Percentiles rank a stretch among this genome's conserved stretches.
Evolutionary conservation across 2,329 filamentous ascomycete genomes (phyloP).

Genomic region (Sarocladiaceae sp.): DNA sequence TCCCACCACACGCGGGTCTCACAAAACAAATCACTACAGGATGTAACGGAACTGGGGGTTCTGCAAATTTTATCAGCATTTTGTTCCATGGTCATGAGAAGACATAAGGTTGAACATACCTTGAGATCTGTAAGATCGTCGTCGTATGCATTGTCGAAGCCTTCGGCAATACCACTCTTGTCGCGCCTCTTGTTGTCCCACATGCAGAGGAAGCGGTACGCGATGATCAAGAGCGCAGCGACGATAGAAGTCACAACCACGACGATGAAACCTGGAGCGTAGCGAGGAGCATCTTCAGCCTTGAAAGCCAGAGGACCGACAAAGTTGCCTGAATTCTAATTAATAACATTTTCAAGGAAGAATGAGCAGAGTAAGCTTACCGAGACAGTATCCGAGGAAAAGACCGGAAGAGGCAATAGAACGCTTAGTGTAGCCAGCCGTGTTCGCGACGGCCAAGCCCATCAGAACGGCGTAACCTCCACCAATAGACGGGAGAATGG

Average conservation of each 20-base stretch:
- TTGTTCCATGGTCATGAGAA: not conserved
- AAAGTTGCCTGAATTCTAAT: constrained; percentile 27
- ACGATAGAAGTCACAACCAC: constrained; percentile 28
- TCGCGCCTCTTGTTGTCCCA: constrained; percentile 40
- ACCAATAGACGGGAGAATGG: constrained; percentile 39
- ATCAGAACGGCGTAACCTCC: constrained; percentile 44
- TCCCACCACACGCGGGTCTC: not conserved
- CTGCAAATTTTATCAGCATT: not conserved
- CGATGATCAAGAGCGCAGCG: constrained; percentile 29
- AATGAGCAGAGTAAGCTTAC: constrained; percentile 11
- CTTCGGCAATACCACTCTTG: constrained; percentile 36
- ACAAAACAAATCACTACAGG: not conserved
- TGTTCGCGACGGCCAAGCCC: constrained; percentile 37
- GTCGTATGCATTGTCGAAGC: constrained; percentile 47
- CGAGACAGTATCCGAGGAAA: constrained; percentile 48
- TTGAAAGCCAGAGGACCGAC: constrained; percentile 39
- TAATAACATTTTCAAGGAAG: not conserved
- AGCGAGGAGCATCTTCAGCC: constrained; percentile 34
- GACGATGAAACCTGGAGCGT: constrained; percentile 33
- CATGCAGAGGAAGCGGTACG: constrained; percentile 40
- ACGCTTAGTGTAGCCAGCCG: constrained; percentile 47
- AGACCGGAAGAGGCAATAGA: constrained; percentile 42
- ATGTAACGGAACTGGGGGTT: constrained; percentile 7
- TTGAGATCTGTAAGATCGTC: constrained; percentile 45
- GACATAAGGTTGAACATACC: constrained; percentile 13